A percentile compares a stretch with the other conserved stretches of the same genome.
Conservation (phyloP, 192 early-diverging fungal species). For the Podila epicladia region DNA sequence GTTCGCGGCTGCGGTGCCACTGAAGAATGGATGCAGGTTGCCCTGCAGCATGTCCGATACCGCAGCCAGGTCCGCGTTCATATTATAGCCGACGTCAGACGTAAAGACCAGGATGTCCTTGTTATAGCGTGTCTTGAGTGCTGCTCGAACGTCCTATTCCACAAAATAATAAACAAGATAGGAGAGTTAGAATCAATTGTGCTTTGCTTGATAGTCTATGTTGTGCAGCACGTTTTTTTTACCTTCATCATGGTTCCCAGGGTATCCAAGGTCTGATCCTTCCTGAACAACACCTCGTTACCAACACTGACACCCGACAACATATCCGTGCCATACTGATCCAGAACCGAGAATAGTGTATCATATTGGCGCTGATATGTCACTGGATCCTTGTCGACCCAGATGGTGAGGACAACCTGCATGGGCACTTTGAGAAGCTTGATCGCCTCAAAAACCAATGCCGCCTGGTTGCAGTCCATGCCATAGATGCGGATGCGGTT, state of each 20-base stretch:
- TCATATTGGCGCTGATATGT: constrained; percentile 53
- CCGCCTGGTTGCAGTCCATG: constrained; percentile 54
- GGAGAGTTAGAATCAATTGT: no score
- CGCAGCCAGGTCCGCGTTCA: constrained; percentile 39
- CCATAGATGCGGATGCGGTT: constrained; percentile 56
- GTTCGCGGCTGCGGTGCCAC: constrained; percentile 54
- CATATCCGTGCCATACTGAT: constrained; percentile 49
- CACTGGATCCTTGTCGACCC: constrained; percentile 49
- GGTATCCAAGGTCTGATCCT: constrained; percentile 19
- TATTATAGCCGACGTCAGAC: constrained; percentile 47
- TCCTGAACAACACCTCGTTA: constrained; percentile 56
- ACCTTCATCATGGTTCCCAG: constrained; percentile 17
- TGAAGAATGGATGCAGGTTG: constrained; percentile 76
- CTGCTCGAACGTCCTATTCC: constrained; percentile 3
- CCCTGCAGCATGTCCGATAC: constrained; percentile 66
- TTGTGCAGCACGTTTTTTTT: no score
- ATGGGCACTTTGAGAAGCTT: constrained; percentile 47
- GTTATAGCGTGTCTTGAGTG: constrained; percentile 17
- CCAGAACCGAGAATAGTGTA: constrained; percentile 35
- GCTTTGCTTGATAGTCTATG: no score
- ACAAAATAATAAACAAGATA: no score
- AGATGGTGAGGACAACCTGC: constrained; percentile 53
- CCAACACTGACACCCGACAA: constrained; percentile 56
- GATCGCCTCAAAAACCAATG: constrained; percentile 48
- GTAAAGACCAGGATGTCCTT: constrained; percentile 40